Conservation (phyloP, 179 eudicot species). For the Silene coronaria region DNA sequence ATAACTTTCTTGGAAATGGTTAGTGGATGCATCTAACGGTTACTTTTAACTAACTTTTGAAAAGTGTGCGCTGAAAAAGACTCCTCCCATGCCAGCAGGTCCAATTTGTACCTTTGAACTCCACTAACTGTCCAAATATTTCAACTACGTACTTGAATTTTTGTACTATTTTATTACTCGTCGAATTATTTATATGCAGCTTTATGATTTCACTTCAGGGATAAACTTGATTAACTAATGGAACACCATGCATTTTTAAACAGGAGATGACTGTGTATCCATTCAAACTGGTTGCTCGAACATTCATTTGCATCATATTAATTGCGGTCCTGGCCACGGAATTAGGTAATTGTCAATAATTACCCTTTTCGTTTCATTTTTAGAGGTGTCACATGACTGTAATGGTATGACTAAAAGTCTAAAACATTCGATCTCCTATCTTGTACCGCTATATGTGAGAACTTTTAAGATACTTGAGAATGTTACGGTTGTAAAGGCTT, state of each 20-base stretch:
- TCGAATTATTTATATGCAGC: background rate
- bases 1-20: slow-evolving; percentile 33
- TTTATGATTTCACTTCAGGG: no score
- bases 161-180: background rate
- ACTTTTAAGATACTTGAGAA: no score
- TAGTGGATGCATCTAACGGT: slow-evolving; percentile 30
- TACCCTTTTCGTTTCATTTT: background rate
- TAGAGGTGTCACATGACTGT: no score
- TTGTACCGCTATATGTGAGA: no score
- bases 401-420: no score
- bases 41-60: slow-evolving; percentile 37
- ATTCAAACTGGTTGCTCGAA: slow-evolving; percentile 90
- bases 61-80: slow-evolving; percentile 26
- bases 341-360: slow-evolving; percentile 46
- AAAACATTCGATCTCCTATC: no score
- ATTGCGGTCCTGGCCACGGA: slow-evolving; percentile 91
- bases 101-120: slow-evolving; percentile 9
- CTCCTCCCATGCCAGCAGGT: slow-evolving; percentile 4
- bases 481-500: no score
- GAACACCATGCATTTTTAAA: background rate
- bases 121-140: slow-evolving; percentile 25
- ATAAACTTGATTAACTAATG: background rate
- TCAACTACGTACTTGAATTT: background rate
- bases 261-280: slow-evolving; percentile 96
- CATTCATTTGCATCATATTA: slow-evolving; percentile 63